Evolutionary conservation across 1,284 basidiomycete genomes (phyloP).

Genomic region (Entoloma clypeatum): DNA sequence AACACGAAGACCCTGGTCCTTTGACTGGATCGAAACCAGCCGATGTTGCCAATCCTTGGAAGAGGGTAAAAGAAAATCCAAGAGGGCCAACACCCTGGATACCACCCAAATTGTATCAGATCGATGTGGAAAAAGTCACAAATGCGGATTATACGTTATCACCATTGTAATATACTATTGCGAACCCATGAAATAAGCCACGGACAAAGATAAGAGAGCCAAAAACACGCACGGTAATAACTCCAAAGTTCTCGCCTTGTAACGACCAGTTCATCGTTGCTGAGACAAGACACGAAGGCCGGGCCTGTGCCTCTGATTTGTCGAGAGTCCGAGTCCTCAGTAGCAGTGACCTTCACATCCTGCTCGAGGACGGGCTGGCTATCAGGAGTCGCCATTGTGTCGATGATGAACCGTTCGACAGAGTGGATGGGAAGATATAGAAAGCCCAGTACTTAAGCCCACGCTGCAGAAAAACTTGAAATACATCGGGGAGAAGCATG

Average conservation of each 20-base stretch:
- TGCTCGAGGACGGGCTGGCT: no score
- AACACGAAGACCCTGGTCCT: conserved; percentile 67
- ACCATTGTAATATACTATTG: conserved; percentile 68
- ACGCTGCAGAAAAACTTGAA: no score
- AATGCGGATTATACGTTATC: conserved; percentile 49
- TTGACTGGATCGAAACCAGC: conserved; percentile 66
- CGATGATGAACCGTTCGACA: no score
- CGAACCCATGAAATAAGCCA: conserved; percentile 7
- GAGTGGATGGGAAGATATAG: no score
- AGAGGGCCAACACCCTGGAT: conserved; percentile 59
- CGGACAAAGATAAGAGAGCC: background rate
- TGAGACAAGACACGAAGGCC: conserved; percentile 34
- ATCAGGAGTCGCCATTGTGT: no score
- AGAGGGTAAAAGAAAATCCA: conserved; percentile 65
- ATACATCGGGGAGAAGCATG: no score
- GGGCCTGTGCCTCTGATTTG: background rate
- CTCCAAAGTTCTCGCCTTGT: conserved; percentile 66
- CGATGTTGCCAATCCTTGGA: conserved; percentile 64
- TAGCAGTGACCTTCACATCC: no score
- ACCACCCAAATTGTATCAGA: conserved; percentile 1
- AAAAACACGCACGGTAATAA: conserved; percentile 55
- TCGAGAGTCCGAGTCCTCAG: no score
- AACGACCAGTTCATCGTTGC: conserved; percentile 51
- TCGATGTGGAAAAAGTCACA: background rate
- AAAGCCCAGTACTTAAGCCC: no score